phyloP scores from a whole-genome alignment of 768 basidiomycete species.

The Phylloporus scabripes region DNA sequence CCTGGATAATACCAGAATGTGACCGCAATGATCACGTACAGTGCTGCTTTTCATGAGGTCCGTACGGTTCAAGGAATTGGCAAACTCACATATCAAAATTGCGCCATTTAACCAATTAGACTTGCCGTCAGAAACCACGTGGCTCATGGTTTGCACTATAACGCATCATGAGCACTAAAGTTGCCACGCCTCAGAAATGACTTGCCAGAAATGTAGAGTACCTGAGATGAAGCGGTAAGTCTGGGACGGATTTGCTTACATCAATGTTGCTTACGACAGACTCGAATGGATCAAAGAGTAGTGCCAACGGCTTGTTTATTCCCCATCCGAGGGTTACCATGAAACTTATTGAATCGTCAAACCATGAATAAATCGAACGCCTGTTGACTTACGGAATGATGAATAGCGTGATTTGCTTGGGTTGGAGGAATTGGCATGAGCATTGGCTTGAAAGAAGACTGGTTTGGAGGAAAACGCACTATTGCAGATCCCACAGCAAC shows the following conservation, averaged over 20 bases:
- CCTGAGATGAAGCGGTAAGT: slow-evolving; percentile 19
- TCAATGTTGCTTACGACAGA: slow-evolving; percentile 46
- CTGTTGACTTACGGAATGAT: slow-evolving; percentile 63
- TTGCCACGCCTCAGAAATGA: slow-evolving; percentile 32
- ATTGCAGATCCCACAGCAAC: slow-evolving; percentile 80
- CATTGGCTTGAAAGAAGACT: not conserved
- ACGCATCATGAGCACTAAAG: slow-evolving; percentile 2
- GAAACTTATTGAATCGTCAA: slow-evolving; percentile 39
- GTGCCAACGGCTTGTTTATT: slow-evolving; percentile 69
- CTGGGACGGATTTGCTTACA: not conserved
- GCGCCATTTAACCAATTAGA: slow-evolving; percentile 83
- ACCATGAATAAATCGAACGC: not conserved
- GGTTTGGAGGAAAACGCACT: slow-evolving; percentile 35
- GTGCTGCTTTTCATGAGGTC: slow-evolving; percentile 32
- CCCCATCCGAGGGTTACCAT: slow-evolving; percentile 77
- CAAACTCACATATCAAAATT: slow-evolving; percentile 57
- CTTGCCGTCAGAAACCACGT: slow-evolving; percentile 75
- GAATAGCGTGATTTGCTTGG: slow-evolving; percentile 76
- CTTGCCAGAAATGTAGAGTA: slow-evolving; percentile 36
- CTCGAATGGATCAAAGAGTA: slow-evolving; percentile 89
- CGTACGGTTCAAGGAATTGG: not conserved
- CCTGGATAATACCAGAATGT: slow-evolving; percentile 60
- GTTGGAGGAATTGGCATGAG: not conserved
- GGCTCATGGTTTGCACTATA: slow-evolving; percentile 76
- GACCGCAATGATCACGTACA: slow-evolving; percentile 68